Conservation (phyloP, 179 eudicot species). For the Spergularia azorica region DNA sequence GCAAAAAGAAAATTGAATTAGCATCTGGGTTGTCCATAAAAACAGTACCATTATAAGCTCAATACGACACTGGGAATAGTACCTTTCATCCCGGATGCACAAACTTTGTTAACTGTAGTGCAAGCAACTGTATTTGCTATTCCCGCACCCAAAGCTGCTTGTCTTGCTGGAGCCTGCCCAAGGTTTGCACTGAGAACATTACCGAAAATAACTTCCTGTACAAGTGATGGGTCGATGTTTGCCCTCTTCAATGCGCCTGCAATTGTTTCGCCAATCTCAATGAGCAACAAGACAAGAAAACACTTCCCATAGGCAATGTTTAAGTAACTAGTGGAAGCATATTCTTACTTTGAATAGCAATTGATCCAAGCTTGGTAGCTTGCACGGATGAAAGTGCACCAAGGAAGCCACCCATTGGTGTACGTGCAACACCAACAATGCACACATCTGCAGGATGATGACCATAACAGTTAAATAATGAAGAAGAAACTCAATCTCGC, state of each 20-base stretch:
- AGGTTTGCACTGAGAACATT: conserved; percentile 95
- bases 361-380: conserved; percentile 91
- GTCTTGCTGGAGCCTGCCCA: conserved; percentile 99
- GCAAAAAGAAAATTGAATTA: neutral
- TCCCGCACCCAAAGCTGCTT: conserved; percentile 97
- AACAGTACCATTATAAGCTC: neutral
- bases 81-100: conserved; percentile 99
- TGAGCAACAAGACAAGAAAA: neutral
- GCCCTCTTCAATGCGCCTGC: conserved; percentile 94
- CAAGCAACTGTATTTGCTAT: conserved; percentile 77
- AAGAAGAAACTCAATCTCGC: no score
- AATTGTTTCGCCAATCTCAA: neutral
- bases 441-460: conserved; percentile 69
- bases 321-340: neutral
- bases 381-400: conserved; percentile 84
- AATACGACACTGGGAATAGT: neutral
- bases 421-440: conserved; percentile 95
- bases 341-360: conserved; percentile 74
- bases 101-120: conserved; percentile 94
- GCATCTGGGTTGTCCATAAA: neutral
- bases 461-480: no score
- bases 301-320: neutral
- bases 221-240: conserved; percentile 86
- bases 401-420: conserved; percentile 97
- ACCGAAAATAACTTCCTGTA: conserved; percentile 90